phyloP scores from a whole-genome alignment of 2,329 filamentous ascomycete species.

The Aureobasidium sp. region DNA sequence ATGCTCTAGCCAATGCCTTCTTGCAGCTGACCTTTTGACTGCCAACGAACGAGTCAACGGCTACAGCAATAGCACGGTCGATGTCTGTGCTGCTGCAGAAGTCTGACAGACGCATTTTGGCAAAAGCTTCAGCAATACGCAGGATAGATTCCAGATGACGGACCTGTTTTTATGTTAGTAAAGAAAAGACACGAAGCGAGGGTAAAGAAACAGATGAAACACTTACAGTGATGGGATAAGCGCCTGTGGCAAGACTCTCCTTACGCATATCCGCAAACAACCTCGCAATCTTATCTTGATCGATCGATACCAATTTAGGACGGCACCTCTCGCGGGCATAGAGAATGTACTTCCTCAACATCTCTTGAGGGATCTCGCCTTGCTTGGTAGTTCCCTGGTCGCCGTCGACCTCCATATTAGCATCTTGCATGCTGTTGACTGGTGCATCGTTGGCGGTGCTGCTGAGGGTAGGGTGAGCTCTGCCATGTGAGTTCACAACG shows the following conservation, averaged over 20 bases:
- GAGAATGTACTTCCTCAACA: constrained; percentile 92
- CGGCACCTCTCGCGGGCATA: constrained; percentile 84
- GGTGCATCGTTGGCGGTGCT: constrained; percentile 33
- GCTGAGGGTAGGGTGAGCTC: constrained; percentile 61
- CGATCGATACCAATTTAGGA: constrained; percentile 94
- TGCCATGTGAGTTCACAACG: constrained; percentile 87
- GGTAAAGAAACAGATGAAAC: constrained; percentile 19
- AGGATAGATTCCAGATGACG: constrained; percentile 98
- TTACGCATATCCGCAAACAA: constrained; percentile 94
- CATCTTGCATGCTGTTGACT: constrained; percentile 35
- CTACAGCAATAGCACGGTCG: constrained; percentile 93
- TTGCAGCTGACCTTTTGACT: constrained; percentile 97
- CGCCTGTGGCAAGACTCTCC: constrained; percentile 86
- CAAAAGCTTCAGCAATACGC: constrained; percentile 88
- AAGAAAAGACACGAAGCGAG: constrained; percentile 16
- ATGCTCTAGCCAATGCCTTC: constrained; percentile 86
- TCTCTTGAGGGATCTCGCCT: constrained; percentile 74
- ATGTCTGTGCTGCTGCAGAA: constrained; percentile 88
- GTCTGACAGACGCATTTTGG: constrained; percentile 95
- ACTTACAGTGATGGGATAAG: constrained; percentile 93
- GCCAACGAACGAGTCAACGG: constrained; percentile 90
- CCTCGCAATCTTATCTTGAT: constrained; percentile 91
- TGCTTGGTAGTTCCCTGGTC: constrained; percentile 41
- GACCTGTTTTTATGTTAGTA: constrained; percentile 48
- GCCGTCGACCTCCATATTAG: constrained; percentile 52